Base-by-base conservation (phyloP, 805 yeast species). In the Wickerhamiella qilinensis region DNA sequence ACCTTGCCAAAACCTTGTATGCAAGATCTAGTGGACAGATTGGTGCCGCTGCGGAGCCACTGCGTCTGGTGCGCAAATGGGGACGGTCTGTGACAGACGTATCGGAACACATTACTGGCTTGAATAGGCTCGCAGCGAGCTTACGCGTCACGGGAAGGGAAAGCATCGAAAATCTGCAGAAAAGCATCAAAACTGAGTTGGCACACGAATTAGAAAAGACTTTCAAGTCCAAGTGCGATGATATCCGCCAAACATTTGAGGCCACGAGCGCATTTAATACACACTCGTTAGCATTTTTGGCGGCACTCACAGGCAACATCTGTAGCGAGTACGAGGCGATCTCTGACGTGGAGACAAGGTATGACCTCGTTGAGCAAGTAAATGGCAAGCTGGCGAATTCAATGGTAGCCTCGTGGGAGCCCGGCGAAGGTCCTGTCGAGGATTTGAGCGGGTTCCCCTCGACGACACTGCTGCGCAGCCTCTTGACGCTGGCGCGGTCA, bases 401-500 rank as follows among this genome's bases (percentile, higher is more conserved):
- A n/a, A n/a, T n/a, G n/a, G n/a, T n/a, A n/a, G n/a, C n/a, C n/a
- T n/a, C n/a, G n/a, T n/a, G n/a, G n/a, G n/a, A n/a, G n/a, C n/a
- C n/a, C n/a, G n/a, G n/a, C n/a, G n/a, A n/a, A n/a, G n/a, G n/a
- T n/a, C n/a, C n/a, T n/a, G n/a, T n/a, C n/a, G n/a, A n/a, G n/a
- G n/a, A n/a, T n/a, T 15, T 28, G 15, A 15, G 7, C 30, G 30
- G 30, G 17, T 15, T 28, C 7, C 30, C 30, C 7, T 28, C 30
- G 15, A 12, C 30, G 15, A 5, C 8, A 15, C 15, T 28, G 15
- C 30, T 28, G 6, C 15, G 30, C 15, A 28, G 28, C 4, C 20
- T 37, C 12, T 41, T 38, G 20, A 42, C 38, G 8, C 22, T 45
- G 6, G 40, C 29, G 21, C 29, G 30, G 19, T 20, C 38, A 3